These are phyloP conservation scores for Wallacemonas sp. DNA, from an alignment of 208 protist species.

Conservation along the genomic window DNA sequence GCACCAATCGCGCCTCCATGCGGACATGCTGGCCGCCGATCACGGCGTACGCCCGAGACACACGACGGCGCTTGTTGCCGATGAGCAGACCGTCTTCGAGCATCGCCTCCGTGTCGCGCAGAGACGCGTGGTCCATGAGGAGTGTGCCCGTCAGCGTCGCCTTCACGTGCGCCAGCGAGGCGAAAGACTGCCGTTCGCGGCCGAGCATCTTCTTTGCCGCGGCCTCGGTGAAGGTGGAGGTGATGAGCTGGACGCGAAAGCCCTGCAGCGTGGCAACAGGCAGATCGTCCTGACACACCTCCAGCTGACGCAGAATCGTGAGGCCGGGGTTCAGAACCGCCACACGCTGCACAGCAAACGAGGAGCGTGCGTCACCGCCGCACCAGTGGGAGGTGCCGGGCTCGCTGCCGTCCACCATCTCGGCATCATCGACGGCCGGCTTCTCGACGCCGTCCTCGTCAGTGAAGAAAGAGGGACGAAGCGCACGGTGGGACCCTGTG, in stretches of 20 bases:
- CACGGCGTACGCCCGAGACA: not conserved
- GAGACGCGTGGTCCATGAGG: conserved; percentile 47
- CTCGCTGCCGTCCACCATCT: too few relatives aligned
- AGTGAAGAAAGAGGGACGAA: conserved; percentile 11
- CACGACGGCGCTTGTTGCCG: conserved; percentile 4
- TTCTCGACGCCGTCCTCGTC: too few relatives aligned
- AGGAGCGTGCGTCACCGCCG: too few relatives aligned
- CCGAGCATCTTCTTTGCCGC: conserved; percentile 36
- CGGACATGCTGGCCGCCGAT: not conserved
- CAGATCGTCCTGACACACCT: conserved; percentile 71
- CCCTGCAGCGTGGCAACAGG: conserved; percentile 17
- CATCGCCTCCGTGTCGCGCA: conserved; percentile 54
- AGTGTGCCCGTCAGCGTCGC: conserved; percentile 69
- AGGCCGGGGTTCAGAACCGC: conserved; percentile 53
- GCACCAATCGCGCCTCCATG: not conserved
- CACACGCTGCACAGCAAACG: conserved; percentile 32
- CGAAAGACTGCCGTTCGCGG: conserved; percentile 66
- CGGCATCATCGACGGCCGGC: too few relatives aligned
- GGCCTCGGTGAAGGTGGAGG: conserved; percentile 35
- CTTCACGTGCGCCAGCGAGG: conserved; percentile 71
- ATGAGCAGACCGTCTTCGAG: conserved; percentile 44
- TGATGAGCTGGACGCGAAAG: conserved; percentile 71
- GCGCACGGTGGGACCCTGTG: conserved; percentile 35
- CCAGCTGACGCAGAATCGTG: conserved; percentile 55
- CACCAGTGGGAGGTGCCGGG: not conserved